phyloP scores from a whole-genome alignment of 352 stramenopile genomes.

The Pythium phragmitis region DNA sequence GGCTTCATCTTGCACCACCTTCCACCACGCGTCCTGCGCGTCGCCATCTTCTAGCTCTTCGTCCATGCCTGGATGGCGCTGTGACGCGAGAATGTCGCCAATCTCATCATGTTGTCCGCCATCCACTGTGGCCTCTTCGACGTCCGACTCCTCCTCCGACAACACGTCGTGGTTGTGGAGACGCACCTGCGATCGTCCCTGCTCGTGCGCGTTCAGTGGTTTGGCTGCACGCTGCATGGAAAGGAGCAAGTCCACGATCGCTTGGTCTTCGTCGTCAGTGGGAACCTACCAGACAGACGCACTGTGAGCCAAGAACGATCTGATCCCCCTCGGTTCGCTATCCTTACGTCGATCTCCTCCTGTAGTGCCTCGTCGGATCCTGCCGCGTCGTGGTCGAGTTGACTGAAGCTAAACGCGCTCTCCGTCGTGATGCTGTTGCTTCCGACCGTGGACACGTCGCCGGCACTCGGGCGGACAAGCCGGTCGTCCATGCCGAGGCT shows the following conservation, averaged over 20 bases:
- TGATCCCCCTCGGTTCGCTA: too few species aligned
- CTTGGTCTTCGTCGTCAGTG: conserved; percentile 21
- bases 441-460: conserved; percentile 10
- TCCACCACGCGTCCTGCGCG: conserved; percentile 41
- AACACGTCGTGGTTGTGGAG: conserved; percentile 15
- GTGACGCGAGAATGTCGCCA: conserved; percentile 65
- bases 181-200: conserved; percentile 8
- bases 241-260: conserved; percentile 28
- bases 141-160: conserved; percentile 3
- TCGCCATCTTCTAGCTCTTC: conserved; percentile 3
- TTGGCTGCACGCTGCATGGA: conserved; percentile 22
- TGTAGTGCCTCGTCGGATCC: background rate
- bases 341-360: background rate
- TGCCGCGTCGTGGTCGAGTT: conserved; percentile 18
- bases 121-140: conserved; percentile 26
- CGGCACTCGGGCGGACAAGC: background rate
- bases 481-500: conserved; percentile 11
- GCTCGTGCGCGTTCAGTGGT: conserved; percentile 3
- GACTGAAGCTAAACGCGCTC: conserved; percentile 33
- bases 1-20: conserved; percentile 38
- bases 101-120: conserved; percentile 50
- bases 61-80: conserved; percentile 33
- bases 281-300: background rate
- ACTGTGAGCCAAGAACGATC: too few species aligned
- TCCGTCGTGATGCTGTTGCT: conserved; percentile 27